These are phyloP conservation scores for Imleria badia DNA, from an alignment of 768 basidiomycete genomes.

Conservation along the genomic window DNA sequence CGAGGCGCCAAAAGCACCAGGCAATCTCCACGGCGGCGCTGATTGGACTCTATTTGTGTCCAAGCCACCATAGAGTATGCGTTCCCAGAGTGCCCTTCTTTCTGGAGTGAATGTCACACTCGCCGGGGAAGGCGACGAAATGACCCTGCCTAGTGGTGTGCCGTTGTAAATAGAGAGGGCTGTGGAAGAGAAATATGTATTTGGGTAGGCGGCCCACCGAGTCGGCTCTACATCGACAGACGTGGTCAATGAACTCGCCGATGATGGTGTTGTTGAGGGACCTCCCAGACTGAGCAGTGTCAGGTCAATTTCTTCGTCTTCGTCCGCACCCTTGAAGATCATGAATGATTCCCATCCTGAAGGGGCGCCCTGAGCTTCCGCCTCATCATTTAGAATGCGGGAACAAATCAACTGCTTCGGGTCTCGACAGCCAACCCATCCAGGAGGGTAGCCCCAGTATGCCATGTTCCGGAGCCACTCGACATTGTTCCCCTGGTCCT, in stretches of 20 bases:
- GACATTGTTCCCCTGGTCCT: slow-evolving; percentile 37
- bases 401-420: slow-evolving; percentile 50
- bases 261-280: slow-evolving; percentile 2
- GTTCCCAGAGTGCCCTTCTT: slow-evolving; percentile 41
- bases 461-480: slow-evolving; percentile 65
- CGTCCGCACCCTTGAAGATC: slow-evolving; percentile 40
- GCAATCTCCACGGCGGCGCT: slow-evolving; percentile 25
- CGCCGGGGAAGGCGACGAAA: slow-evolving; percentile 28
- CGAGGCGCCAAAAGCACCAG: slow-evolving; percentile 14
- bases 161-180: slow-evolving; percentile 53
- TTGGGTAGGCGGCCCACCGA: slow-evolving; percentile 67
- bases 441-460: slow-evolving; percentile 76
- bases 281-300: neutral
- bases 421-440: slow-evolving; percentile 56
- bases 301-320: slow-evolving; percentile 38
- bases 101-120: slow-evolving; percentile 36
- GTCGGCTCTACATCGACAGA: slow-evolving; percentile 1
- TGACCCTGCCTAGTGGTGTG: slow-evolving; percentile 27
- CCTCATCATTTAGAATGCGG: slow-evolving; percentile 44
- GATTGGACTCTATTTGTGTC: neutral
- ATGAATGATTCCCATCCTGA: slow-evolving; percentile 27
- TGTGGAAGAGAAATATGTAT: slow-evolving; percentile 56
- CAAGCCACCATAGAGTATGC: slow-evolving; percentile 28
- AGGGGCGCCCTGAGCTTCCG: neutral
- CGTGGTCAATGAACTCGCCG: neutral